Percentiles rank a stretch among this genome's conserved stretches.
Conservation (phyloP, 495 filamentous ascomycete species). For the Annulohypoxylon moriforme region DNA sequence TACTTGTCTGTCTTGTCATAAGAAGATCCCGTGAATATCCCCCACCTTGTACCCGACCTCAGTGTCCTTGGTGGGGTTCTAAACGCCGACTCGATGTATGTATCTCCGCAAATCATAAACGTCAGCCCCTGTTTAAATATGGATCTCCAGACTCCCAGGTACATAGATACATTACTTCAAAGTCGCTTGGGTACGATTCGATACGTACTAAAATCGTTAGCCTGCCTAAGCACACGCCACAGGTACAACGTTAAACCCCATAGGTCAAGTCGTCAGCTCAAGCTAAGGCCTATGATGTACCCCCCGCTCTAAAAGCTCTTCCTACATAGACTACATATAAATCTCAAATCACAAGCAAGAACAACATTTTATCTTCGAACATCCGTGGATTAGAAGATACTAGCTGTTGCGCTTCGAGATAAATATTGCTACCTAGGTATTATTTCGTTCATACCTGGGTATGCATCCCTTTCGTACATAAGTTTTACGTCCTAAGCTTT, state of each 20-base stretch:
- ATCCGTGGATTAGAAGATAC: neutral
- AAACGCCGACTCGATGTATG: neutral
- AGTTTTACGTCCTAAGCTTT: neutral
- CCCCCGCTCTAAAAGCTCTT: neutral
- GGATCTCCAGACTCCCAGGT: neutral
- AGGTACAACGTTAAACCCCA: neutral
- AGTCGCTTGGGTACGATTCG: too few relatives aligned
- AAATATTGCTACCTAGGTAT: neutral
- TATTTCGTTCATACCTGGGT: neutral
- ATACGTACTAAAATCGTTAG: neutral
- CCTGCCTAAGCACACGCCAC: slow-evolving; percentile 3
- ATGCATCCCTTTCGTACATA: neutral
- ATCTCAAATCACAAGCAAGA: neutral
- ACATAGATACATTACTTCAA: too few relatives aligned
- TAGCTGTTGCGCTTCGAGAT: neutral
- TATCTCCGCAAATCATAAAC: neutral
- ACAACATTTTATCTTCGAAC: neutral
- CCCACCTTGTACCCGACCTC: slow-evolving; percentile 2
- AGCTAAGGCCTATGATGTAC: neutral
- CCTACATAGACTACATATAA: neutral
- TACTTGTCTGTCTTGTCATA: neutral
- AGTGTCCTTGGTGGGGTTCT: neutral
- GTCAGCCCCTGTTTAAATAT: neutral
- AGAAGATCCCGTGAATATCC: neutral
- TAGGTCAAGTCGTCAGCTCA: neutral